A percentile compares a stretch with the other conserved stretches of the same genome.
Conservation (phyloP, 805 yeast species). For the Candida chilensis region DNA sequence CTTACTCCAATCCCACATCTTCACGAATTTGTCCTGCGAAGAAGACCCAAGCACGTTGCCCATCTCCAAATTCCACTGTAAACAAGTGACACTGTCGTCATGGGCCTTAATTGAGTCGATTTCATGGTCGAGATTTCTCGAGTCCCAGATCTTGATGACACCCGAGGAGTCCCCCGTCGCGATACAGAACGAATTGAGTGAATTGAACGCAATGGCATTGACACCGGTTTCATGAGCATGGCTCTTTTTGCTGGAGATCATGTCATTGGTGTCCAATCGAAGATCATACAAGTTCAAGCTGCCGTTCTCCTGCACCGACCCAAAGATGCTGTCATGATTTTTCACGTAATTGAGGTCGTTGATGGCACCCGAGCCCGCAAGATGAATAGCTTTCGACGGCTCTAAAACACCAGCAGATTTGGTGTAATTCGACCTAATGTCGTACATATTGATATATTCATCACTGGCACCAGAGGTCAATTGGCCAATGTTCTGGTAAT, state of each 20-base stretch:
- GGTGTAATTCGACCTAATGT: slow-evolving; percentile 35
- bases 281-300: slow-evolving; percentile 42
- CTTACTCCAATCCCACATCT: slow-evolving; percentile 45
- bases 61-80: slow-evolving; percentile 64
- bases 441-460: slow-evolving; percentile 62
- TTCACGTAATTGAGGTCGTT: slow-evolving; percentile 71
- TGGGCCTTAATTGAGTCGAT: slow-evolving; percentile 25
- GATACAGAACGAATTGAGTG: slow-evolving; percentile 42
- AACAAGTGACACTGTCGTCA: slow-evolving; percentile 45
- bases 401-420: not conserved
- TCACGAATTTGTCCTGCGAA: slow-evolving; percentile 55
- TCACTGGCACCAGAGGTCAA: slow-evolving; percentile 54
- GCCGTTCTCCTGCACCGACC: slow-evolving; percentile 60
- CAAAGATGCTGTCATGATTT: slow-evolving; percentile 51
- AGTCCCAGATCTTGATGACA: slow-evolving; percentile 51
- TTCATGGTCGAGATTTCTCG: slow-evolving; percentile 28
- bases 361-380: slow-evolving; percentile 15
- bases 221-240: slow-evolving; percentile 25
- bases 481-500: slow-evolving; percentile 47
- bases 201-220: slow-evolving; percentile 54
- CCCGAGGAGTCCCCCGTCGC: slow-evolving; percentile 66
- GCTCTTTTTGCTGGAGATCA: slow-evolving; percentile 3
- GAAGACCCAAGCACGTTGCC: slow-evolving; percentile 53
- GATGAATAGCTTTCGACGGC: slow-evolving; percentile 10
- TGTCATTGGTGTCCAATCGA: slow-evolving; percentile 17